Percentiles rank a stretch among this genome's conserved stretches.
phyloP scores from a whole-genome alignment of 1,284 basidiomycete species.

The Puccinia polysora region DNA sequence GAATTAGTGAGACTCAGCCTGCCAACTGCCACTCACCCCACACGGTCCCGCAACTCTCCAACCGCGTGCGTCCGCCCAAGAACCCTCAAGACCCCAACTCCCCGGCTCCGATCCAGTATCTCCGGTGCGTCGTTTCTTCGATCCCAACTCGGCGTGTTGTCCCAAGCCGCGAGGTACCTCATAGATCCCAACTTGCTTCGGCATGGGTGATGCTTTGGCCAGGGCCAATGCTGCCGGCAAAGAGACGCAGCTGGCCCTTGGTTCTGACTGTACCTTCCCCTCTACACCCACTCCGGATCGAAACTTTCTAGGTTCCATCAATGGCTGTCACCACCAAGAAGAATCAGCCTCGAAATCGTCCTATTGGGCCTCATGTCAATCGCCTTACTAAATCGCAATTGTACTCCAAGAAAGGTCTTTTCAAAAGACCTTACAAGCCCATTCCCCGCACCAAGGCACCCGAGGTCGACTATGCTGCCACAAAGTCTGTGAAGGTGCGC shows the following conservation, averaged over 20 bases:
- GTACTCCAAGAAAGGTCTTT: constrained; percentile 68
- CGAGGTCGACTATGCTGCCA: constrained; percentile 61
- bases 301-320: not conserved
- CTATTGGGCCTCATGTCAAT: constrained; percentile 76
- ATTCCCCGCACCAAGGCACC: constrained; percentile 67
- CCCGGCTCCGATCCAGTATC: constrained; percentile 1
- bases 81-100: constrained; percentile 10
- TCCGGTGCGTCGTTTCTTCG: constrained; percentile 23
- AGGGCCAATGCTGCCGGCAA: constrained; percentile 43
- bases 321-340: constrained; percentile 39
- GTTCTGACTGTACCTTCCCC: constrained; percentile 21
- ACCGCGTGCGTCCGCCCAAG: not conserved
- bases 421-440: constrained; percentile 56
- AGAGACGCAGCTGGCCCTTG: constrained; percentile 43
- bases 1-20: constrained; percentile 14
- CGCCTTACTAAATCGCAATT: constrained; percentile 77
- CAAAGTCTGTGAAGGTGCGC: constrained; percentile 59
- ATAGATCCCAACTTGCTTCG: constrained; percentile 13
- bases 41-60: not conserved
- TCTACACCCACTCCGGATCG: constrained; percentile 8
- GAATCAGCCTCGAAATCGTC: constrained; percentile 68
- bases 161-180: not conserved
- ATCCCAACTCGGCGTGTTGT: not conserved
- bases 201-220: constrained; percentile 10
- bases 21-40: too few species aligned